Conservation (phyloP, 1,284 basidiomycete species). For the Rhodofomes roseus region DNA sequence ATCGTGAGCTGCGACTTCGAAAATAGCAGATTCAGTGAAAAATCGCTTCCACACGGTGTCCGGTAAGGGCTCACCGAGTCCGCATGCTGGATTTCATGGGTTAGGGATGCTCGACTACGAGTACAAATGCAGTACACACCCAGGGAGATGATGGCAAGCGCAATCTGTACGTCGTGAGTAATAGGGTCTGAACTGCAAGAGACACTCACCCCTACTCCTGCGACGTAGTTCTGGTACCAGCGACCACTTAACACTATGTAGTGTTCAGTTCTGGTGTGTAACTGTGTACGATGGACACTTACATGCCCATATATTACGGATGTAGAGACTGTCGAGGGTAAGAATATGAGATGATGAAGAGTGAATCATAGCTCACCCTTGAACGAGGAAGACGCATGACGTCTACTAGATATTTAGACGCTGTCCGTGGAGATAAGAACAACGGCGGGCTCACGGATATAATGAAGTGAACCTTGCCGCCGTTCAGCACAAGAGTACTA, state of each 20-base stretch:
- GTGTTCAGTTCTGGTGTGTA: neutral
- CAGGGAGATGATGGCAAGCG: neutral
- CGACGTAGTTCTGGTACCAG: neutral
- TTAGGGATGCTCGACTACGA: neutral
- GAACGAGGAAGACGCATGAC: neutral
- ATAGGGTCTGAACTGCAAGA: neutral
- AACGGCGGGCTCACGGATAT: neutral
- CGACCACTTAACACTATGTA: neutral
- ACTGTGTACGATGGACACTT: neutral
- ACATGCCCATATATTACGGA: conserved; percentile 5
- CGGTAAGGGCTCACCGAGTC: neutral
- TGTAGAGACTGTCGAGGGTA: conserved; percentile 1
- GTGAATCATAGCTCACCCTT: neutral
- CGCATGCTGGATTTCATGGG: neutral
- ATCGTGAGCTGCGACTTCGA: conserved; percentile 4
- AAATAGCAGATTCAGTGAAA: too few species aligned
- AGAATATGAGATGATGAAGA: neutral
- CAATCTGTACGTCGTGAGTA: neutral
- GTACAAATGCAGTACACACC: neutral
- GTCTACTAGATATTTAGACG: neutral
- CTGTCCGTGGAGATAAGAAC: neutral
- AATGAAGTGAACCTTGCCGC: conserved; percentile 3
- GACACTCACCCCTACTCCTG: neutral
- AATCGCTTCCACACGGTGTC: too few species aligned
- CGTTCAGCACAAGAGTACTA: neutral